phyloP scores from a whole-genome alignment of 1,284 basidiomycete species.

The Gymnopus androsaceus region DNA sequence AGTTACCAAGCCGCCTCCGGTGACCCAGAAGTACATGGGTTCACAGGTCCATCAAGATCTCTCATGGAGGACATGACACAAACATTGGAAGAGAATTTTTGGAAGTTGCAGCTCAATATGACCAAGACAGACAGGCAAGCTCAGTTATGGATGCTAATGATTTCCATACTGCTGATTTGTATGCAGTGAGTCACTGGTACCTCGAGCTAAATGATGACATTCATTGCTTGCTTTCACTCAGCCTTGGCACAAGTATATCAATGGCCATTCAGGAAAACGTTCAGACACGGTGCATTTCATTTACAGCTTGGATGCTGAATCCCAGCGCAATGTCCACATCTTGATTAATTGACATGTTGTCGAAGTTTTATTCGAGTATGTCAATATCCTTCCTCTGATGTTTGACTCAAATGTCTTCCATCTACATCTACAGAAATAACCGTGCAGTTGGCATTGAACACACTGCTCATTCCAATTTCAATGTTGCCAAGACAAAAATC shows the following conservation, averaged over 20 bases:
- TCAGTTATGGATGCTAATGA: conserved; percentile 43
- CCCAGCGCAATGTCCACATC: conserved; percentile 43
- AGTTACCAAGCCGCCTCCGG: conserved; percentile 42
- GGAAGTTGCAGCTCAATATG: conserved; percentile 44
- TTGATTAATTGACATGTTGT: conserved; percentile 42
- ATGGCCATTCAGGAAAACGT: conserved; percentile 51
- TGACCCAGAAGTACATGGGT: conserved; percentile 45
- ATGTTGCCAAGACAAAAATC: background rate
- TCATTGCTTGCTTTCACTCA: background rate
- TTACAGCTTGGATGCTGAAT: conserved; percentile 46
- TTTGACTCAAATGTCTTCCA: background rate
- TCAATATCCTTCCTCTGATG: background rate
- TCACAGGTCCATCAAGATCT: conserved; percentile 53
- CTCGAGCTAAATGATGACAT: background rate
- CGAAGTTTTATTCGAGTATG: conserved; percentile 51
- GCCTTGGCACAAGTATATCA: conserved; percentile 37
- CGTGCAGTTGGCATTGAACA: conserved; percentile 62
- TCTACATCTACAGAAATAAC: conserved; percentile 38
- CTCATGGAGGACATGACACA: conserved; percentile 36
- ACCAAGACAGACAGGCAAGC: conserved; percentile 38
- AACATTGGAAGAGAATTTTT: conserved; percentile 49
- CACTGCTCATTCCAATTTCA: conserved; percentile 31
- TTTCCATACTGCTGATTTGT: conserved; percentile 41
- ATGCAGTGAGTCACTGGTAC: conserved; percentile 40
- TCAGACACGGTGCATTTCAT: conserved; percentile 63